These are phyloP conservation scores for Smittium culicis DNA, from an alignment of 371 early-diverging fungal species.

Conservation along the genomic window DNA sequence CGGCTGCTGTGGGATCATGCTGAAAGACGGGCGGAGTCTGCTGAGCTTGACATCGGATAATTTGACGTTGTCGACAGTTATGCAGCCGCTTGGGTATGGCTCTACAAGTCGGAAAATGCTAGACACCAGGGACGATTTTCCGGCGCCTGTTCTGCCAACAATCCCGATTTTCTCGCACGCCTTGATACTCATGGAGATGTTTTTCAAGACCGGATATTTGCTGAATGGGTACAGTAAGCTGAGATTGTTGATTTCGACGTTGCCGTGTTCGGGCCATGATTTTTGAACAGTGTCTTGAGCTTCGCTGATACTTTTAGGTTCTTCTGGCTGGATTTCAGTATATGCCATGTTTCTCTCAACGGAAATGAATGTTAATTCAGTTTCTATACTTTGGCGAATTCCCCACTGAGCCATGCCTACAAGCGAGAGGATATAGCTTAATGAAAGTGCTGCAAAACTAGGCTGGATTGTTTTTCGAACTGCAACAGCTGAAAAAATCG, in stretches of 20 bases:
- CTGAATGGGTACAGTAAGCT: not conserved
- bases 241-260: not conserved
- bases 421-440: not conserved
- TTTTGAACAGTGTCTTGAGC: not conserved
- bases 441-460: not conserved
- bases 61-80: slow-evolving; percentile 42
- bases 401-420: not conserved
- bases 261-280: not conserved
- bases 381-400: not conserved
- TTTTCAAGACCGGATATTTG: slow-evolving; percentile 36
- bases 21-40: slow-evolving; percentile 40
- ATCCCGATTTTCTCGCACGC: slow-evolving; percentile 60
- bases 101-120: slow-evolving; percentile 44
- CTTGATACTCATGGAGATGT: slow-evolving; percentile 15
- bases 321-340: not conserved
- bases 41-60: slow-evolving; percentile 35
- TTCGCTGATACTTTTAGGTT: too few relatives aligned
- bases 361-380: not conserved
- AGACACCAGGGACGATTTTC: slow-evolving; percentile 49
- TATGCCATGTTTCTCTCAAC: not conserved
- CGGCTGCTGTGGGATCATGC: slow-evolving; percentile 53
- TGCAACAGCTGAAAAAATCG: not conserved
- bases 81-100: slow-evolving; percentile 36
- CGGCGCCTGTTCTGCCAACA: slow-evolving; percentile 61
- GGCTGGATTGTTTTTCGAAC: not conserved